phyloP scores from a whole-genome alignment of 257 asterid species.

The Rauvolfia tetraphylla region DNA sequence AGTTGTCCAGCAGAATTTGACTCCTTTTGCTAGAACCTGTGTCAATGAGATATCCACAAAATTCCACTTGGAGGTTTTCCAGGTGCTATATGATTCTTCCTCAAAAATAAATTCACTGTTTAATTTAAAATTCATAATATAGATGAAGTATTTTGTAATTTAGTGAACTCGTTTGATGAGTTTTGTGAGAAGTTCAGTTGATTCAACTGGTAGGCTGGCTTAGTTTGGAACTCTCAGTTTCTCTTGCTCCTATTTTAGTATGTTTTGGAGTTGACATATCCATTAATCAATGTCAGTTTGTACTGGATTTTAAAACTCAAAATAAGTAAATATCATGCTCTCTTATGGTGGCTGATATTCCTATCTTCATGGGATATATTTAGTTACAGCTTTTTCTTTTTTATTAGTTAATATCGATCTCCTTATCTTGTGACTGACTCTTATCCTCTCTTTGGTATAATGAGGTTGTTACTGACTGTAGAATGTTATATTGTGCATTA shows the following conservation, averaged over 20 bases:
- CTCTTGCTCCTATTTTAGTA: background rate
- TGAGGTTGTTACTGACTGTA: background rate
- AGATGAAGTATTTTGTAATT: background rate
- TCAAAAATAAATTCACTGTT: background rate
- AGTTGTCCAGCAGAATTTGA: slow-evolving; percentile 75
- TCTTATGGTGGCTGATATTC: background rate
- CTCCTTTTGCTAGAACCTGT: slow-evolving; percentile 61
- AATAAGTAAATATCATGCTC: background rate
- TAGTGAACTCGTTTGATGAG: background rate
- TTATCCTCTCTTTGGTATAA: background rate
- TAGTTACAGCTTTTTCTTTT: background rate
- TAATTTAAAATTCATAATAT: background rate
- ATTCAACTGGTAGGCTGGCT: background rate
- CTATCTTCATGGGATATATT: background rate
- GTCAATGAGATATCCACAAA: slow-evolving; percentile 68
- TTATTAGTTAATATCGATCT: background rate
- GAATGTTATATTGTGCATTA: slow-evolving; percentile 7
- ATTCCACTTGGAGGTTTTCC: slow-evolving; percentile 80
- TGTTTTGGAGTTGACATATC: background rate
- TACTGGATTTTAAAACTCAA: background rate
- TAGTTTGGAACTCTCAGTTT: background rate
- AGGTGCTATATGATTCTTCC: slow-evolving; percentile 34
- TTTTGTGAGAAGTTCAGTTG: background rate
- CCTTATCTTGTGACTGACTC: background rate
- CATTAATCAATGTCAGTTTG: background rate